Base-by-base conservation (phyloP, 495 filamentous ascomycete species). In the Podospora pseudoanserina region DNA sequence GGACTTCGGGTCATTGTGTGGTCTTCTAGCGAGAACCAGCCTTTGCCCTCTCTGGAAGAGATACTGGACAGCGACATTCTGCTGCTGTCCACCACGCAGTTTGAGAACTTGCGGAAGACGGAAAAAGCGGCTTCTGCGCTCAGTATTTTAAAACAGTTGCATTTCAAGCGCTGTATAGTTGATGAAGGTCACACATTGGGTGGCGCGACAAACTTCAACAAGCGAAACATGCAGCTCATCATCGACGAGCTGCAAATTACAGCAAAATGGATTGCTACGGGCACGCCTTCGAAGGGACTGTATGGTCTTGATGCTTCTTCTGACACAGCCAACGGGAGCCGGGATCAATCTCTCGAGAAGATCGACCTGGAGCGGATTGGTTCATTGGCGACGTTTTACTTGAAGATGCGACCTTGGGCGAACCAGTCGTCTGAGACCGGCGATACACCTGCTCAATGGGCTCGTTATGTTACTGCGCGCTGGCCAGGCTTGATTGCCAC, bases 151-250 rank as follows among this genome's bases (percentile, higher is more conserved):
- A 87, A 86, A 55, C 74, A 86, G 19, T 78, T 97, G 13, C 92
- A 91, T 70, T 96, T 92, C 83, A 86, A 96, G 67, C 86, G 94
- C 15, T 86, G 94, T 57, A 93, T 98, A 49, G 88, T 96, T 39
- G 94, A 98, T 65, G 94, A 98, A 83, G 94, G 94, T 1, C 93
- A 97, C 74, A 89, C 86, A 56, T 87, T 96, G 55, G 90, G 90
- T 0, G 85, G 83, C 34, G 78, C 80, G 0, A 81, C 84, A 5
- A 76, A 80, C 19, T 86, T 84, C 16, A 80, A 80, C 49, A 87
- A 84, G 66, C 89, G 86, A 18, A 89, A 91, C 59, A 82, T 93
- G 53, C 85, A 90, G 53, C 81, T 85, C 32, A 84, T 92, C 9
- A 80, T 94, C 0, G 85, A 90, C 23, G 82, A 85, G 60, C 81